These are phyloP conservation scores for Ganoderma meredithae DNA, from an alignment of 1,284 basidiomycete species.

Conservation along the genomic window DNA sequence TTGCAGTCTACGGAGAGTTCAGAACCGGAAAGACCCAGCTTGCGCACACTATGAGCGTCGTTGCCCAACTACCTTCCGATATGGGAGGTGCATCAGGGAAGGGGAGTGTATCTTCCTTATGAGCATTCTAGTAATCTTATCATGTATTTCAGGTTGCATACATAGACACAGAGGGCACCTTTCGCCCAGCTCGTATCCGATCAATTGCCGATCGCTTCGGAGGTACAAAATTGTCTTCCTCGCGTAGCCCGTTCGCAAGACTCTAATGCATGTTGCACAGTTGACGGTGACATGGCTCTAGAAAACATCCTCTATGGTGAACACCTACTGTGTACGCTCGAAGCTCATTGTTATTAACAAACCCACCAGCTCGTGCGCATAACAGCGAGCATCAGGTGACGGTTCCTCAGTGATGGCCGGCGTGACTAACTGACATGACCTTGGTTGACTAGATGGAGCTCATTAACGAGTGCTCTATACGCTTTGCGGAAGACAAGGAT, in stretches of 20 bases:
- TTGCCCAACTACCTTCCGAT: conserved; percentile 87
- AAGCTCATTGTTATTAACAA: background rate
- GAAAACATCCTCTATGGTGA: conserved; percentile 88
- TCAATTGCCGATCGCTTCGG: conserved; percentile 92
- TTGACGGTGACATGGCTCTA: conserved; percentile 85
- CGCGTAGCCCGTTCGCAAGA: background rate
- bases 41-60: conserved; percentile 91
- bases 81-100: conserved; percentile 92
- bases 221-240: conserved; percentile 2
- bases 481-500: conserved; percentile 86
- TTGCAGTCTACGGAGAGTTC: conserved; percentile 78
- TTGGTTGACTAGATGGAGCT: conserved; percentile 74
- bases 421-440: background rate
- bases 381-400: conserved; percentile 87
- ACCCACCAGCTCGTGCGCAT: conserved; percentile 72
- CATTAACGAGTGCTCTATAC: conserved; percentile 83
- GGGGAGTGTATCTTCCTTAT: conserved; percentile 45
- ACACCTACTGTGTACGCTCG: conserved; percentile 17
- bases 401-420: no score
- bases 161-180: conserved; percentile 95
- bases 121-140: background rate
- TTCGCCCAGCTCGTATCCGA: conserved; percentile 90
- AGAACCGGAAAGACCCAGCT: conserved; percentile 92
- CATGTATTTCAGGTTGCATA: conserved; percentile 76
- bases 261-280: conserved; percentile 38